phyloP scores from a whole-genome alignment of 2,329 filamentous ascomycete genomes.

The Grosmannia huntii region DNA sequence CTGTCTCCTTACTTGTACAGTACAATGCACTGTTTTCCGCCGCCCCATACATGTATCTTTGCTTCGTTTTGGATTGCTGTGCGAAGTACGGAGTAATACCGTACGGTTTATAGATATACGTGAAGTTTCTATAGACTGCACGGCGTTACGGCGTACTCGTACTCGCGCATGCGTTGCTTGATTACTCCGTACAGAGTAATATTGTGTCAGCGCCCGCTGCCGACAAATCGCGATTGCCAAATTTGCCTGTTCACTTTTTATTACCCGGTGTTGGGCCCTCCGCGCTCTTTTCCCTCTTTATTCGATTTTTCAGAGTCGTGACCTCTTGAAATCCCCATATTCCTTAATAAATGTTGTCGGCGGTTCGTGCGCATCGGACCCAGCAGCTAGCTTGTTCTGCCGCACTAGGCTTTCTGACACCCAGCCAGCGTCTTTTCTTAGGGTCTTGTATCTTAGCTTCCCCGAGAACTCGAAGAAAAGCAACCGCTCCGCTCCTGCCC shows the following conservation, averaged over 20 bases:
- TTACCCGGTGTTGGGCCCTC: not conserved
- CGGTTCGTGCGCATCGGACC: not conserved
- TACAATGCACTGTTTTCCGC: not conserved
- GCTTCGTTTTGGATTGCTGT: no score
- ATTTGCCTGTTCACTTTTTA: not conserved
- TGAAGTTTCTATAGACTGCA: not conserved
- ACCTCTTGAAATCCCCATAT: not conserved
- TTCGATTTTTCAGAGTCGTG: not conserved
- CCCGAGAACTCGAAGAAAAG: not conserved
- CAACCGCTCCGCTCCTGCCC: not conserved
- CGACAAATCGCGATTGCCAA: no score
- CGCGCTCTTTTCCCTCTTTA: not conserved
- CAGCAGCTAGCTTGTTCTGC: not conserved
- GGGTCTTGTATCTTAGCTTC: not conserved
- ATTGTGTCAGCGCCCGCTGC: no score
- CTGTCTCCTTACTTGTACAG: not conserved
- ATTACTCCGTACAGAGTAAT: no score
- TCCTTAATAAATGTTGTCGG: not conserved
- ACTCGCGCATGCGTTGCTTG: not conserved
- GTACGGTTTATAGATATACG: no score
- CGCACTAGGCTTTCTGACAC: not conserved
- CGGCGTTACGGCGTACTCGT: not conserved
- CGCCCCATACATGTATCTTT: not conserved
- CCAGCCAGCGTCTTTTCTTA: conserved; percentile 2
- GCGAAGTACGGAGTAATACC: no score